A percentile compares a stretch with the other conserved stretches of the same genome.
Conservation (phyloP, 805 yeast genomes). For the Maudiozyma turicensis region DNA sequence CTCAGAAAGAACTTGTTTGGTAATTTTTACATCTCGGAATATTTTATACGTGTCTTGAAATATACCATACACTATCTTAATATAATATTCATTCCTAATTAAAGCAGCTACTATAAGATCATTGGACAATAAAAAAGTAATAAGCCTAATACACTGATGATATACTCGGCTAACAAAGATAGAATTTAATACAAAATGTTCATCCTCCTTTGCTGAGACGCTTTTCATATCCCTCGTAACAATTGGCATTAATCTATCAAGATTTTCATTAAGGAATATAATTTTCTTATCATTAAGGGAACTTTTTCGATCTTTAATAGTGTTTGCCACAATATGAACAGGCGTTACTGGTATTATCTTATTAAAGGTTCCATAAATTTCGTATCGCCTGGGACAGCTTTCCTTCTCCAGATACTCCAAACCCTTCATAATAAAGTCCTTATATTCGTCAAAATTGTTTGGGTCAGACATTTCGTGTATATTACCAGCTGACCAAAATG, state of each 20-base stretch:
- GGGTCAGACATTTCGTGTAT: constrained; percentile 17
- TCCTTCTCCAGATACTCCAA: constrained; percentile 1
- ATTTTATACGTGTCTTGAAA: no score
- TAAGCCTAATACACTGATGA: no score
- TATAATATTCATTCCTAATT: not conserved
- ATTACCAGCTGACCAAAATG: constrained; percentile 25
- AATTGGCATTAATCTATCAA: no score
- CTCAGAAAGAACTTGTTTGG: constrained; percentile 20
- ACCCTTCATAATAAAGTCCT: constrained; percentile 20
- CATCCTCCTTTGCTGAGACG: no score
- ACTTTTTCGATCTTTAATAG: not conserved
- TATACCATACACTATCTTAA: no score
- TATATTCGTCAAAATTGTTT: constrained; percentile 16
- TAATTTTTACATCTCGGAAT: not conserved
- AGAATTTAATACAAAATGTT: no score
- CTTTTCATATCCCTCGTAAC: not conserved
- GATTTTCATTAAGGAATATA: constrained; percentile 10
- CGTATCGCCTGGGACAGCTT: constrained; percentile 13
- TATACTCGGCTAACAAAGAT: no score
- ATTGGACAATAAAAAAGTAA: no score
- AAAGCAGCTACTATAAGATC: not conserved
- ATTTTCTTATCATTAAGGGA: constrained; percentile 13
- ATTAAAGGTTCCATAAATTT: constrained; percentile 27
- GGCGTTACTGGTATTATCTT: constrained; percentile 17
- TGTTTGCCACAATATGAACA: not conserved